These are phyloP conservation scores for Lumnitzera littorea DNA, from an alignment of 345 rosid species.

Conservation along the genomic window DNA sequence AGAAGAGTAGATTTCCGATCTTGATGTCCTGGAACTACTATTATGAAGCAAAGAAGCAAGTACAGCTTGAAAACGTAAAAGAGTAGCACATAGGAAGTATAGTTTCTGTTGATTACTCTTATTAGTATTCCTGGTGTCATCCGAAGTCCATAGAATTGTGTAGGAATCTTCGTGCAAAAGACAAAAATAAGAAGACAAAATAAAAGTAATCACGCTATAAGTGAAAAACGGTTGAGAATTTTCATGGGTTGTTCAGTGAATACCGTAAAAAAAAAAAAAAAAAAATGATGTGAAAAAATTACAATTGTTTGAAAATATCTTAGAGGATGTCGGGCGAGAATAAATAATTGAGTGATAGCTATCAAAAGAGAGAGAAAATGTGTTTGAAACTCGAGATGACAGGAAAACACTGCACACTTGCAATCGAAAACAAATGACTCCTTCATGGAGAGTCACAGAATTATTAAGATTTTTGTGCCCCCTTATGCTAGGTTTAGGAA, in stretches of 20 bases:
- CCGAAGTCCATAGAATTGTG: constrained; percentile 10
- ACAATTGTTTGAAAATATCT: constrained; percentile 17
- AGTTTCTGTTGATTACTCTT: too few species aligned
- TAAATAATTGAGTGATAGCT: constrained; percentile 10
- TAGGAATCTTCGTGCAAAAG: constrained; percentile 5
- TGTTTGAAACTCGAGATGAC: not conserved
- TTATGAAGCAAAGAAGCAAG: too few species aligned
- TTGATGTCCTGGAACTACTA: too few species aligned
- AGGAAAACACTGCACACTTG: not conserved
- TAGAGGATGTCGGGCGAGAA: constrained; percentile 4
- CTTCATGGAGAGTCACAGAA: constrained; percentile 1
- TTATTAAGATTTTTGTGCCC: too few species aligned
- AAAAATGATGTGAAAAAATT: too few species aligned
- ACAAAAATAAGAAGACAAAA: constrained; percentile 2
- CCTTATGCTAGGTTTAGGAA: too few species aligned
- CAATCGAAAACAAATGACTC: not conserved
- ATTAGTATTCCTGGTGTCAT: not conserved
- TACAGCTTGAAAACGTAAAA: too few species aligned
- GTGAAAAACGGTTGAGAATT: too few species aligned
- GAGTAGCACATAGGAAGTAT: too few species aligned
- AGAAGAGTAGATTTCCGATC: too few species aligned
- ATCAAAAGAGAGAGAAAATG: constrained; percentile 1
- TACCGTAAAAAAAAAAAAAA: too few species aligned
- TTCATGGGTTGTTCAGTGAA: too few species aligned
- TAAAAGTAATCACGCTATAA: not conserved